Evolutionary conservation across 176 grass and related monocot species (phyloP).

Genomic region (Leersia perrieri): DNA sequence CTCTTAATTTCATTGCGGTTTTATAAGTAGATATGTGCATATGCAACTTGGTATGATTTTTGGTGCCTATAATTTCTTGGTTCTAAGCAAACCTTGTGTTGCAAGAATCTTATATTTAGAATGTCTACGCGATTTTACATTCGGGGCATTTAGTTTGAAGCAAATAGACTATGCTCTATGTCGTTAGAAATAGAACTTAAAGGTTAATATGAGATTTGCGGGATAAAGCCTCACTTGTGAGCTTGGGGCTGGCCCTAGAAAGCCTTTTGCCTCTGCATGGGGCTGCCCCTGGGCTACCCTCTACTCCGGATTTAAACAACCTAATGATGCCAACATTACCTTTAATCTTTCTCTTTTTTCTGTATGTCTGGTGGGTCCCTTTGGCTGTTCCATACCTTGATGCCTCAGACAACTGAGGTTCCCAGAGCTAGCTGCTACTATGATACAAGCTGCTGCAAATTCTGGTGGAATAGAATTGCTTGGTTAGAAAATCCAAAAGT

Average conservation of each 20-base stretch:
- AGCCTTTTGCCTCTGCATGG: background rate
- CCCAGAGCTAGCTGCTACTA: background rate
- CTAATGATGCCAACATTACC: constrained; percentile 22
- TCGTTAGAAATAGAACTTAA: background rate
- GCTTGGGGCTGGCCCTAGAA: background rate
- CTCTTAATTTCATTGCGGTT: background rate
- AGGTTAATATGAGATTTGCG: background rate
- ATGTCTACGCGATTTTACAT: background rate
- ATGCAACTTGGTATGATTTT: no score
- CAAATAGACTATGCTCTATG: background rate
- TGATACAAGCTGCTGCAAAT: background rate
- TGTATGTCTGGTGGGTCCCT: background rate
- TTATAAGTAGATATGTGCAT: background rate
- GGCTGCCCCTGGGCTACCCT: background rate
- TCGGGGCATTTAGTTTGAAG: background rate
- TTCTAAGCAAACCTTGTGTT: no score
- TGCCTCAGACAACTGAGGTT: background rate
- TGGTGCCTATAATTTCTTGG: no score
- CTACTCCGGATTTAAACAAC: constrained; percentile 16
- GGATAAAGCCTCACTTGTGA: background rate
- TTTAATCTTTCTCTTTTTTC: constrained; percentile 27
- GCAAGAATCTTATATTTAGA: background rate
- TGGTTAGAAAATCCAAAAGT: background rate
- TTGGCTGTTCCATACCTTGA: background rate
- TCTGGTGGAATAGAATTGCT: background rate